Evolutionary conservation across 2,329 filamentous ascomycete species (phyloP).

Genomic region (Incumbomyces lentus): DNA sequence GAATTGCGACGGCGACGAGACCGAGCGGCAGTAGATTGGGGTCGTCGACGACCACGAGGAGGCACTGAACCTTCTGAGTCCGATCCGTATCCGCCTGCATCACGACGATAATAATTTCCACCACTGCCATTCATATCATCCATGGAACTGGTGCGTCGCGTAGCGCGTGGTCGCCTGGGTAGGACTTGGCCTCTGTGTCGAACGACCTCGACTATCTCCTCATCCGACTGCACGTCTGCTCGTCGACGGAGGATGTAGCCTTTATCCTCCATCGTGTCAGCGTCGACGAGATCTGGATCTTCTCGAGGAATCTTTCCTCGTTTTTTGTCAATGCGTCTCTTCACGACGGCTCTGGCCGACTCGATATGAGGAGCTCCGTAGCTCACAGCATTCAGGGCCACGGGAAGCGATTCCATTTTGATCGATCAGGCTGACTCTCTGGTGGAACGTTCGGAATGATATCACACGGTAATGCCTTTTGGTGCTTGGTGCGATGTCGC

Average conservation of each 20-base stretch:
- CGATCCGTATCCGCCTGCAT: constrained; percentile 11
- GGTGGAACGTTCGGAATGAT: no score
- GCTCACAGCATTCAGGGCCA: constrained; percentile 16
- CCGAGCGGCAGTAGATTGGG: constrained; percentile 16
- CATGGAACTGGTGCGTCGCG: constrained; percentile 17
- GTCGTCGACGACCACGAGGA: constrained; percentile 17
- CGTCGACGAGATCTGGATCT: constrained; percentile 14
- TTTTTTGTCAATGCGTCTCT: constrained; percentile 15
- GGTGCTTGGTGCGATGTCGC: neutral
- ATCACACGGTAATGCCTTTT: neutral
- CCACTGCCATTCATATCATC: constrained; percentile 6
- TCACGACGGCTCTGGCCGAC: constrained; percentile 16
- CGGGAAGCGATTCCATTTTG: constrained; percentile 11
- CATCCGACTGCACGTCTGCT: constrained; percentile 19
- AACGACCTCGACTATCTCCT: constrained; percentile 21
- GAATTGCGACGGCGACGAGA: constrained; percentile 11
- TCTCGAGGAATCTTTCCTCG: constrained; percentile 12
- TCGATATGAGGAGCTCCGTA: constrained; percentile 17
- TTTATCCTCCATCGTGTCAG: constrained; percentile 18
- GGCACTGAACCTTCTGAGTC: constrained; percentile 21
- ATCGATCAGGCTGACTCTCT: neutral
- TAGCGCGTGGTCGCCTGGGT: constrained; percentile 10
- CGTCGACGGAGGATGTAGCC: constrained; percentile 19
- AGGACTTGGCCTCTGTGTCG: constrained; percentile 18
- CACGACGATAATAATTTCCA: constrained; percentile 8